These are phyloP conservation scores for Clonostachys rosea DNA, from an alignment of 2,329 filamentous ascomycete species.

Conservation along the genomic window DNA sequence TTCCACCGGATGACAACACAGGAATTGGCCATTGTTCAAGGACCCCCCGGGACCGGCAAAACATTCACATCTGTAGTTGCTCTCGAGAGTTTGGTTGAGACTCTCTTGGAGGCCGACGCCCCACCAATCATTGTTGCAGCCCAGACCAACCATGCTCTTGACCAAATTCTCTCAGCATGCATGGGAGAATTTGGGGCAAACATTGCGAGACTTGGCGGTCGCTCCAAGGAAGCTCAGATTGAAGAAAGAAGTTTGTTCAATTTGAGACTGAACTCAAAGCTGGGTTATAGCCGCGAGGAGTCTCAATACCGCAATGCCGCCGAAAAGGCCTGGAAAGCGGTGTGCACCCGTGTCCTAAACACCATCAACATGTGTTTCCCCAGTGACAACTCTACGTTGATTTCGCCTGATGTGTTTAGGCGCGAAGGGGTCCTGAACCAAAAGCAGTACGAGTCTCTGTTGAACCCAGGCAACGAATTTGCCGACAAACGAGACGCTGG, in stretches of 20 bases:
- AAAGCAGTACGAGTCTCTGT: not conserved
- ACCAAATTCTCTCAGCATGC: conserved; percentile 70
- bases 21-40: conserved; percentile 73
- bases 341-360: not conserved
- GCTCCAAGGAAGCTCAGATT: conserved; percentile 62
- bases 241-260: conserved; percentile 63
- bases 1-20: conserved; percentile 67
- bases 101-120: conserved; percentile 39
- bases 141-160: conserved; percentile 87
- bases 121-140: conserved; percentile 75
- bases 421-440: not conserved
- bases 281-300: not conserved
- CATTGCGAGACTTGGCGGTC: conserved; percentile 59
- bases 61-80: conserved; percentile 76
- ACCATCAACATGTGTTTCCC: not conserved
- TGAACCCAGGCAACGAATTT: not conserved
- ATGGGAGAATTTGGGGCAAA: conserved; percentile 41
- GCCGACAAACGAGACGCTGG: too few relatives aligned
- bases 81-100: conserved; percentile 40
- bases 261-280: conserved; percentile 33
- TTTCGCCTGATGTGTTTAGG: not conserved
- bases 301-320: not conserved
- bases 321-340: not conserved
- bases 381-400: not conserved
- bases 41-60: conserved; percentile 72